These are phyloP conservation scores for Galeopsis tetrahit DNA, from an alignment of 257 asterid species.

Conservation along the genomic window DNA sequence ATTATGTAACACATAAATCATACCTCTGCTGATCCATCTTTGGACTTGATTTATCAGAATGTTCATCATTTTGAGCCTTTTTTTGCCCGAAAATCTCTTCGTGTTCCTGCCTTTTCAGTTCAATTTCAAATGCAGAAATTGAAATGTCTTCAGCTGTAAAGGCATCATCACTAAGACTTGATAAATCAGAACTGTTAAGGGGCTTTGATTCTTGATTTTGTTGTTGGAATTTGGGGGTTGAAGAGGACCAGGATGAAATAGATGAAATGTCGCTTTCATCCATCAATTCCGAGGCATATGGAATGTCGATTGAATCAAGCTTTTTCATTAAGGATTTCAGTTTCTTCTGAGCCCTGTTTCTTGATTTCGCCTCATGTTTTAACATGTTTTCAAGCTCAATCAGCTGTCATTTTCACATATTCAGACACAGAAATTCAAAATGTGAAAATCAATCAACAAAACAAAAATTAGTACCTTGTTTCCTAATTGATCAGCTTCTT, in stretches of 20 bases:
- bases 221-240: conserved; percentile 36
- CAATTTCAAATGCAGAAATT: conserved; percentile 21
- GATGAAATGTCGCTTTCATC: conserved; percentile 57
- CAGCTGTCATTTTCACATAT: conserved; percentile 49
- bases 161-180: conserved; percentile 27
- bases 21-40: conserved; percentile 38
- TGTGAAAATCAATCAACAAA: not conserved
- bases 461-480: conserved; percentile 53
- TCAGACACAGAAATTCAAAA: not conserved
- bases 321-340: conserved; percentile 63
- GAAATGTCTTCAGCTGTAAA: conserved; percentile 21
- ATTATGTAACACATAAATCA: too few relatives aligned
- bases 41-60: conserved; percentile 35
- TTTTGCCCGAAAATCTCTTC: conserved; percentile 25
- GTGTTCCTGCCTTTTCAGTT: not conserved
- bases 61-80: conserved; percentile 6
- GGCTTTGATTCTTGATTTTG: not conserved
- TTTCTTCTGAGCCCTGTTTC: conserved; percentile 76
- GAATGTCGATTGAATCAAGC: conserved; percentile 57
- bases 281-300: conserved; percentile 45
- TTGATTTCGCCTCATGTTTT: conserved; percentile 71
- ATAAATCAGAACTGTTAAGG: not conserved
- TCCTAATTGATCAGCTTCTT: conserved; percentile 54
- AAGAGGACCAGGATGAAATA: conserved; percentile 44
- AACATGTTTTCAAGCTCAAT: conserved; percentile 65